Base-by-base conservation (phyloP, 192 early-diverging fungal species). In the Coemansia sp. region DNA sequence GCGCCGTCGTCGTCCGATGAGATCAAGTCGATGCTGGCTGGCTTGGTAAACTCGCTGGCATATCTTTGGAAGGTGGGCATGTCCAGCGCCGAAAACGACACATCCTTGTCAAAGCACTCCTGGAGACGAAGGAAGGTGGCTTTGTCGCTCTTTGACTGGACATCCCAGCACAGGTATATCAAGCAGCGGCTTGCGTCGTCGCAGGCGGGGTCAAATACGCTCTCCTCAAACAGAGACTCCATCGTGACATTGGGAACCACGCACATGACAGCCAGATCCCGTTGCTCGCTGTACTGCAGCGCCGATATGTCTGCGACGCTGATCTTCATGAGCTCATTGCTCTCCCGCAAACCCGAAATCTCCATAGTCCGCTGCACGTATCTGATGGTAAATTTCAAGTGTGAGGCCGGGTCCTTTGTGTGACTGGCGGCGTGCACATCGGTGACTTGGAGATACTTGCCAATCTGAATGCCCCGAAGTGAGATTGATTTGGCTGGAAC, bases 171-270 rank as follows among this genome's bases (percentile, higher is more conserved):
- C 27, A 82, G 10, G 15, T 64, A 45, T 22, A 82, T 73, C 19
- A 57, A 54, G 32, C 37, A 43, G 31, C 73, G 60, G 22, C 20
- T 37, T 19, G 40, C 39, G 29, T 73, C 67, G 20, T 22, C 20
- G 42, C 74, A 73, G 42, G 27, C 17, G 15, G 79, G 79, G 37
- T 82, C 67, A 64, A 82, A 82, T 0, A 65, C 43, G 12, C 11
- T 20, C 17, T 59, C 20, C 0, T 60, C 64, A 53, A 82, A 76
- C 4, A 82, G n/a, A 6, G 40, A 64, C 64, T 82, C 79, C 31
- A 73, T 73, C 4, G 70, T 70, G 1, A 36, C 47, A 1, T 61
- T 64, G 19, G 79, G 79, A 14, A 27, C 37, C 0, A 82, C 67
- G 10, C 71, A 64, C 74, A 76, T 25, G 24, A 82, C 49, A 2